Percentiles rank a stretch among this genome's conserved stretches.
phyloP scores from a whole-genome alignment of 1,284 basidiomycete genomes.

The Marasmius tenuissimus region DNA sequence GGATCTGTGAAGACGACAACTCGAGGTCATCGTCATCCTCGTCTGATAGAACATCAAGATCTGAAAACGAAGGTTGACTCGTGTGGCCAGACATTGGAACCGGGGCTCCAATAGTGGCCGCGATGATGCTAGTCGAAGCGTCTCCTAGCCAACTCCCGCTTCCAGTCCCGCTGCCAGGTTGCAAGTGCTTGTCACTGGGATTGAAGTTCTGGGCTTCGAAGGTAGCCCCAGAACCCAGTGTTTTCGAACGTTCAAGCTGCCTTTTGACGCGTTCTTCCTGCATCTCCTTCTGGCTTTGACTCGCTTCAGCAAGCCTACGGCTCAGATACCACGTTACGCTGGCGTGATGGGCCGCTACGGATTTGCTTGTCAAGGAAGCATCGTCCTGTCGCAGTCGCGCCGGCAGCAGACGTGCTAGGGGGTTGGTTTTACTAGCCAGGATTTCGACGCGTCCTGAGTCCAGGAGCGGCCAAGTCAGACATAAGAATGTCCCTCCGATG shows the following conservation, averaged over 20 bases:
- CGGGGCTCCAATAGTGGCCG: constrained; percentile 60
- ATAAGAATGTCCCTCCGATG: neutral
- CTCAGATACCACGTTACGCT: constrained; percentile 86
- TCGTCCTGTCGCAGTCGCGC: constrained; percentile 62
- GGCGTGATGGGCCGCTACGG: constrained; percentile 79
- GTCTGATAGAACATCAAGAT: constrained; percentile 32
- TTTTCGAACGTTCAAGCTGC: constrained; percentile 75
- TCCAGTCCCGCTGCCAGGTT: constrained; percentile 16
- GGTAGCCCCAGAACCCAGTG: constrained; percentile 72
- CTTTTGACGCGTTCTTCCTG: constrained; percentile 86
- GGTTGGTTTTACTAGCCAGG: constrained; percentile 58
- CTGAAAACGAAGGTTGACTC: constrained; percentile 24
- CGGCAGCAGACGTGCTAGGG: constrained; percentile 65
- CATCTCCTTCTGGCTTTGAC: constrained; percentile 79
- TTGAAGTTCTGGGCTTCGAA: constrained; percentile 53
- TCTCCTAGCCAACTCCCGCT: constrained; percentile 62
- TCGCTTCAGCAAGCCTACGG: constrained; percentile 73
- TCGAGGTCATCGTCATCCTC: constrained; percentile 76
- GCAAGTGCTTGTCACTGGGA: constrained; percentile 18
- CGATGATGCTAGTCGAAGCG: constrained; percentile 61
- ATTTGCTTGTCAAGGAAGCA: constrained; percentile 60
- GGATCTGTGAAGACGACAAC: constrained; percentile 80
- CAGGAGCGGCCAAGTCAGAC: neutral
- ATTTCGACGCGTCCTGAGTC: constrained; percentile 64
- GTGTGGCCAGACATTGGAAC: constrained; percentile 23